Conservation (phyloP, 2,329 filamentous ascomycete genomes). For the Colletotrichum gigasporum region DNA sequence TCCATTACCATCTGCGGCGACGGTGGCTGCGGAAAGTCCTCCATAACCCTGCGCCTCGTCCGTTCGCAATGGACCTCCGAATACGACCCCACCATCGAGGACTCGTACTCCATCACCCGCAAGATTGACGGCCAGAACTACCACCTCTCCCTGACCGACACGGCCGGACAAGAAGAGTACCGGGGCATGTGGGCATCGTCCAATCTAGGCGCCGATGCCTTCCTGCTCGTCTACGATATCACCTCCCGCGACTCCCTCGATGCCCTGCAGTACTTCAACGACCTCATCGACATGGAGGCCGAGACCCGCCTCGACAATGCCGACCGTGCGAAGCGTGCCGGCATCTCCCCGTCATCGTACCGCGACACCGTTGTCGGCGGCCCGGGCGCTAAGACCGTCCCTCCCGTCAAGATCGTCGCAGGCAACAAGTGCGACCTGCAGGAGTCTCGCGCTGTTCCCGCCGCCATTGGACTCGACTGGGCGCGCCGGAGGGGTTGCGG, state of each 20-base stretch:
- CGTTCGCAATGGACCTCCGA: constrained; percentile 86
- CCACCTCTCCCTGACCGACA: constrained; percentile 83
- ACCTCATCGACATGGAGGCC: constrained; percentile 84
- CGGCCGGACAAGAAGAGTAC: constrained; percentile 91
- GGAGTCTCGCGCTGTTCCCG: constrained; percentile 73
- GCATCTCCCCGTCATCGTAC: constrained; percentile 41
- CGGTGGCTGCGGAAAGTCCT: constrained; percentile 86
- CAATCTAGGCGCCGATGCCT: constrained; percentile 83
- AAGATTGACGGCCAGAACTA: constrained; percentile 83
- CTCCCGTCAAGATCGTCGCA: constrained; percentile 83
- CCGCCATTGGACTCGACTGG: constrained; percentile 79
- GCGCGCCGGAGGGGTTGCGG: constrained; percentile 77
- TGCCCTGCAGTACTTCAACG: constrained; percentile 80
- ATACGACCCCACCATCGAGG: constrained; percentile 83
- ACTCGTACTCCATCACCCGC: constrained; percentile 86
- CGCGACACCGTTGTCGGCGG: constrained; percentile 41
- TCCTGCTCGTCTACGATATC: constrained; percentile 89
- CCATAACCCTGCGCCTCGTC: constrained; percentile 84
- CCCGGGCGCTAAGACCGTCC: constrained; percentile 60
- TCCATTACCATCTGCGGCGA: constrained; percentile 88
- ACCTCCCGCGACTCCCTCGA: constrained; percentile 75
- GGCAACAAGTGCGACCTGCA: constrained; percentile 89
- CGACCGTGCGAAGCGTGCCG: constrained; percentile 58
- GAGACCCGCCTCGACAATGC: constrained; percentile 74
- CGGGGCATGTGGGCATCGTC: constrained; percentile 85